Conservation (phyloP, 768 basidiomycete genomes). For the Clathrus columnatus region DNA sequence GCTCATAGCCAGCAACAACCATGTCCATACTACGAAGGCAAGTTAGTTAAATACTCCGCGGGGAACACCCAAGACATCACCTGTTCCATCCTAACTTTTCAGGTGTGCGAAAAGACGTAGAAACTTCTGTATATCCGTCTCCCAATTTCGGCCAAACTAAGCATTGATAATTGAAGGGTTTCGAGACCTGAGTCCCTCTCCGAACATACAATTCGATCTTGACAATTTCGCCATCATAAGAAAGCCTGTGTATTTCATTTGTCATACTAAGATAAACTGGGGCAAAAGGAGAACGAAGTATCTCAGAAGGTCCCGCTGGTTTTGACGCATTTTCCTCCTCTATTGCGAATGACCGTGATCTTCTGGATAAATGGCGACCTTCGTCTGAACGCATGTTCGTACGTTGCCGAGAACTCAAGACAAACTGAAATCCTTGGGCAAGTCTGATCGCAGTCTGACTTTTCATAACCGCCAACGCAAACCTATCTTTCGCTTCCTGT, state of each 20-base stretch:
- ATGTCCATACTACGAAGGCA: conserved; percentile 78
- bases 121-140: conserved; percentile 74
- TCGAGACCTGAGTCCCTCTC: conserved; percentile 47
- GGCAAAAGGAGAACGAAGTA: conserved; percentile 44
- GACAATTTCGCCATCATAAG: conserved; percentile 85
- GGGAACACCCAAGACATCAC: conserved; percentile 28
- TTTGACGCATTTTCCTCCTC: conserved; percentile 47
- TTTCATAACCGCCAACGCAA: conserved; percentile 70
- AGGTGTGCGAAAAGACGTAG: conserved; percentile 65
- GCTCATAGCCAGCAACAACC: conserved; percentile 76
- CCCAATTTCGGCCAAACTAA: conserved; percentile 92
- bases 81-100: conserved; percentile 86
- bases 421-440: conserved; percentile 91
- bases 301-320: conserved; percentile 57
- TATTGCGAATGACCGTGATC: conserved; percentile 43
- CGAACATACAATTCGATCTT: conserved; percentile 83
- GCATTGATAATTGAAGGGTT: conserved; percentile 71
- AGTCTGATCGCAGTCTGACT: conserved; percentile 91
- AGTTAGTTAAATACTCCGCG: background rate
- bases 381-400: conserved; percentile 19
- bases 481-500: conserved; percentile 12
- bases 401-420: conserved; percentile 36
- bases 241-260: conserved; percentile 90
- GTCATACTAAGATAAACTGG: conserved; percentile 90
- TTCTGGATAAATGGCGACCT: conserved; percentile 25